Base-by-base conservation (phyloP, 176 grass and related monocot genomes). In the Carex parvula region DNA sequence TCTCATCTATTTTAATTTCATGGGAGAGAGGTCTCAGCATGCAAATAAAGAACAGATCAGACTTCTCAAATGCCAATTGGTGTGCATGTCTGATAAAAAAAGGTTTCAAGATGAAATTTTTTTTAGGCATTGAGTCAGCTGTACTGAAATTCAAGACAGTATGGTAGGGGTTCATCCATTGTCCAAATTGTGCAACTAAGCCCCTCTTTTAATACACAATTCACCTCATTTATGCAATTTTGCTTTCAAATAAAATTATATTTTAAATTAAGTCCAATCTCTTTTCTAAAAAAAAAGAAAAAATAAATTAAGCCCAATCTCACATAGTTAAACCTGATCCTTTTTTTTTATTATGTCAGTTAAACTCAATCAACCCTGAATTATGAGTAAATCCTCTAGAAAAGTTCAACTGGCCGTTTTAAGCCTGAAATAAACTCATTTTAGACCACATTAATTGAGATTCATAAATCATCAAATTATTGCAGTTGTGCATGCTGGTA, bases 11-110 rank as follows among this genome's bases (percentile, higher is more conserved):
- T 89, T 95, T 92, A 79, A 99, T 95, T 60, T 93, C 53, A 64
- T 79, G 88, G 3, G 96, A 99, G 10, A 87, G 16, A 46, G 96
- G 93, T 84, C 91, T 90, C 87, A 99, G 83, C 93, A 99, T 93
- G 81, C 96, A 99, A 83, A 99, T 93, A 89, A 99, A 99, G 83
- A 99, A 95, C 39, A 99, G 64, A 85, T 99, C 96, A 1, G 96
- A 99, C 86, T 99, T 99, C 16, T 92, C 91, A 81, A 99, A 99
- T 14, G 92, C 92, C 65, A 99, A 85, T 11, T 93, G 58, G 87
- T 95, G 96, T 9, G 89, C 96, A 17, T 98, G 96, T 86, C 96
- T 99, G 74, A 84, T 77, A 10, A 68, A 65, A 44, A 52, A 3
- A 21, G 54, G 0, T 56, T 33, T 60, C 37, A 56, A 80, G 58